Percentiles rank a stretch among this genome's conserved stretches.
Evolutionary conservation across 495 filamentous ascomycete genomes (phyloP).

Genomic region (Cercophora newfieldiana): DNA sequence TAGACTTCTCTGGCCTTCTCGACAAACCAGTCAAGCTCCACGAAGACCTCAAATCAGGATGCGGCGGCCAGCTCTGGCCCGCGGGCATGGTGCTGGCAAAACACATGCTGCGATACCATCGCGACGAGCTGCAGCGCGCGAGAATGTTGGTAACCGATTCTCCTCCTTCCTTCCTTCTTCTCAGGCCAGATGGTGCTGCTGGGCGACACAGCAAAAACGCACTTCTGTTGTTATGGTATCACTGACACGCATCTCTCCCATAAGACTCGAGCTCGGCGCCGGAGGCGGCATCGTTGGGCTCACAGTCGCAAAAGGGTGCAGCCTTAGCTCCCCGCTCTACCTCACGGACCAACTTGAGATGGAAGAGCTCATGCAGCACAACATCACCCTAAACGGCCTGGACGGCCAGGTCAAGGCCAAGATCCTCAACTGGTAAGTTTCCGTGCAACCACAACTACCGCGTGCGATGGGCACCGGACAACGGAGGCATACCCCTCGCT

Average conservation of each 20-base stretch:
- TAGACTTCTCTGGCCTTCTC: constrained; percentile 76
- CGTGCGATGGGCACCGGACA: background rate
- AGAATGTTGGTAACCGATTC: constrained; percentile 72
- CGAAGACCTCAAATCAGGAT: constrained; percentile 82
- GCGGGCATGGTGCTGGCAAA: constrained; percentile 84
- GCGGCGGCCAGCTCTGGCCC: constrained; percentile 91
- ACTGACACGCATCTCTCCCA: constrained; percentile 18
- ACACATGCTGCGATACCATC: constrained; percentile 74
- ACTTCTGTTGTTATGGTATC: background rate
- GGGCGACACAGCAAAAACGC: background rate
- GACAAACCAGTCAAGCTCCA: constrained; percentile 67
- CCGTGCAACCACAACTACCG: background rate
- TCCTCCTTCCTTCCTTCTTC: background rate
- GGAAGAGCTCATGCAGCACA: constrained; percentile 76
- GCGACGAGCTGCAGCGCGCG: constrained; percentile 57
- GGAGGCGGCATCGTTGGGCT: constrained; percentile 86
- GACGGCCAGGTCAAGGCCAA: constrained; percentile 57
- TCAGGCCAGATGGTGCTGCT: background rate
- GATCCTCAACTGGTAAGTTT: constrained; percentile 72
- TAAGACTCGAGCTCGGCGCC: constrained; percentile 87
- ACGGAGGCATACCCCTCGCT: background rate
- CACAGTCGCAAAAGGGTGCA: constrained; percentile 62
- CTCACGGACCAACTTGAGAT: constrained; percentile 88
- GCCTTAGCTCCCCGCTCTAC: constrained; percentile 54
- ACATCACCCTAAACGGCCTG: constrained; percentile 76